Evolutionary conservation across 2,329 filamentous ascomycete species (phyloP), one percentile per base, ranked within the genome.

Genomic region (Nannizziopsis arthrosporioides): DNA sequence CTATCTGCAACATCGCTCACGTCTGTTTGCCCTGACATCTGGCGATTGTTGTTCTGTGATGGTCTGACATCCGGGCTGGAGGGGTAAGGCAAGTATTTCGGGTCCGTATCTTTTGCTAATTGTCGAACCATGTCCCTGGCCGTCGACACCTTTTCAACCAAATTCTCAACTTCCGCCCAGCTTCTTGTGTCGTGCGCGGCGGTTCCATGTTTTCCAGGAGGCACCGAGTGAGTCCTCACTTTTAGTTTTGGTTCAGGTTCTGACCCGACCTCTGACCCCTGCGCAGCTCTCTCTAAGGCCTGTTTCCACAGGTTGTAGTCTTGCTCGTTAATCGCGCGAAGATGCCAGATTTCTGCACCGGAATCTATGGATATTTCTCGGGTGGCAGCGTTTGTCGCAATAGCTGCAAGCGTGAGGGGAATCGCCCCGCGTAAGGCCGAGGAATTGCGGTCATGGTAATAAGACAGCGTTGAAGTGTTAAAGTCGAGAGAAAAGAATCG

Each of bases 401-500:
- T 84, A 3, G 87, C 92, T 12, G 92, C 92, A 44, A 98, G 70
- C 19, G 87, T 92, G 7, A 98, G 74, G 0, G 92, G 92, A 44
- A 98, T 92, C 6, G 92, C 88, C 14, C 92, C 92, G 51, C 92
- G 80, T 38, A 98, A 73, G 1, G 90, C 88, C 5, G 90, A 93
- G 4, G 90, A 94, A 61, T 93, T 90, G 40, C 87, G 83, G 63
- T 90, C 92, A 62, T 93, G 85, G 63, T 95, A 98, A 69, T 98
- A 98, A 0, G 92, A 96, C 30, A 98, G 72, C 0, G 92, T 96
- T 53, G 85, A 94, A 0, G 90, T 89, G 3, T 84, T 88, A 62
- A 89, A 96, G 64, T 98, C 92, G 47, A 98, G 74, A 0, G 90
- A 95, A 68, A 98, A 98, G 73, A 92, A 98, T 34, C 92, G 80